Conservation (phyloP, 352 stramenopile genomes). For the Pythium monospermum region DNA sequence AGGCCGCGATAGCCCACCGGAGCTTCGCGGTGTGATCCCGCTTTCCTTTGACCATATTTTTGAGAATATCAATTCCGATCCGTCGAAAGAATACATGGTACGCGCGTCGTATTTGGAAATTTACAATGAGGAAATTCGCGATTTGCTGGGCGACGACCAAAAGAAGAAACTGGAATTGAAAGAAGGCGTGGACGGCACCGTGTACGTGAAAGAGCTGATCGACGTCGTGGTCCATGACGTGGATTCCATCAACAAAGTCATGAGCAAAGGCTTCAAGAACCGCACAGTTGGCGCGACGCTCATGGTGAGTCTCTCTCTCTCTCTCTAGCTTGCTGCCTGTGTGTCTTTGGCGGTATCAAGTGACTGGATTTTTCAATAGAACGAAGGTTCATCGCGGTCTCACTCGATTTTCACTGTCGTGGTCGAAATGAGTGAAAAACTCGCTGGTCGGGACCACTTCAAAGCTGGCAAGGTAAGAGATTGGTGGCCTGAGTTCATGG, state of each 20-base stretch:
- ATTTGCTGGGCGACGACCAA: slow-evolving; percentile 78
- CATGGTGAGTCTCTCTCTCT: slow-evolving; percentile 40
- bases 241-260: slow-evolving; percentile 76
- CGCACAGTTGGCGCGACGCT: slow-evolving; percentile 71
- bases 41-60: slow-evolving; percentile 87
- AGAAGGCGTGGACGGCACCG: slow-evolving; percentile 68
- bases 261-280: slow-evolving; percentile 83
- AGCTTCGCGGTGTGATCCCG: slow-evolving; percentile 78
- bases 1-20: slow-evolving; percentile 63
- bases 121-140: slow-evolving; percentile 94
- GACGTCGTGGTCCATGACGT: slow-evolving; percentile 74
- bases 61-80: slow-evolving; percentile 72
- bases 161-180: slow-evolving; percentile 85
- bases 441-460: slow-evolving; percentile 68
- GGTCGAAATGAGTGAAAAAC: slow-evolving; percentile 77
- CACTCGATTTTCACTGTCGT: slow-evolving; percentile 87
- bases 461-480: slow-evolving; percentile 67
- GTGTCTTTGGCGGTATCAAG: too few species aligned
- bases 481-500: too few species aligned
- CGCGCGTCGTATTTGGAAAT: slow-evolving; percentile 92
- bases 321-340: neutral
- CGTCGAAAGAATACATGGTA: slow-evolving; percentile 73
- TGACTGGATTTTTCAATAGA: too few species aligned
- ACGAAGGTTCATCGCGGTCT: slow-evolving; percentile 76
- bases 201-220: slow-evolving; percentile 89